Evolutionary conservation across 352 stramenopile species (phyloP), one percentile per base, ranked within the genome.

Genomic region (Globisporangium heterothallicum): DNA sequence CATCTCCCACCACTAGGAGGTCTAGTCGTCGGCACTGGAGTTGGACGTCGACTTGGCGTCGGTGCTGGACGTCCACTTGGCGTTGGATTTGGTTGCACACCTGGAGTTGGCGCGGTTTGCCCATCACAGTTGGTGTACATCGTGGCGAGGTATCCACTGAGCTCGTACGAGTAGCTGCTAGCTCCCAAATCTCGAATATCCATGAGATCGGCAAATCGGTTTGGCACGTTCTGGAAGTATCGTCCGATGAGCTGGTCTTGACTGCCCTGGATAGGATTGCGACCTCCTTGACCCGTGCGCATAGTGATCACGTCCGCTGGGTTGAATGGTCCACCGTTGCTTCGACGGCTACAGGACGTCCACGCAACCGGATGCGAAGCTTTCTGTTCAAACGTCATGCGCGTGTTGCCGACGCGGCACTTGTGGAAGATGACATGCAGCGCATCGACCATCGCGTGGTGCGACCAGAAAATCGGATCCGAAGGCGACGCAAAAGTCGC

Each of bases 401-500:
- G 61, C 18, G 60, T 46, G 5, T 60, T 63, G 4, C 76, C 74
- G 1, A 85, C 72, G 2, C 66, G 63, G 56, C 81, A 92, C 51
- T 89, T 78, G 76, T 86, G 70, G 56, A 83, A 88, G 25, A 87
- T 70, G 12, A 64, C 69, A 50, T 87, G 77, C n/a, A 92, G 64
- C 8, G 71, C 45, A 57, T 92, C 78, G 16, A 92, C 55, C 59
- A 72, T 82, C 0, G 74, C 46, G 61, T 92, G 81, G 46, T 87
- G 74, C 5, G 76, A 88, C 63, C 64, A 92, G 58, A 92, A 92
- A n/a, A 89, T 52, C 7, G 76, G 76, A n/a, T 89, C 81, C 0
- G 65, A 30, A 0, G 78, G 70, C 42, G 76, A 72, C 16, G 64
- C 53, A 40, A 86, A 74, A 22, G 66, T 71, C 3, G 56, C 53